Evolutionary conservation across 2,329 filamentous ascomycete genomes (phyloP).

Genomic region (Aspergillus ruber): DNA sequence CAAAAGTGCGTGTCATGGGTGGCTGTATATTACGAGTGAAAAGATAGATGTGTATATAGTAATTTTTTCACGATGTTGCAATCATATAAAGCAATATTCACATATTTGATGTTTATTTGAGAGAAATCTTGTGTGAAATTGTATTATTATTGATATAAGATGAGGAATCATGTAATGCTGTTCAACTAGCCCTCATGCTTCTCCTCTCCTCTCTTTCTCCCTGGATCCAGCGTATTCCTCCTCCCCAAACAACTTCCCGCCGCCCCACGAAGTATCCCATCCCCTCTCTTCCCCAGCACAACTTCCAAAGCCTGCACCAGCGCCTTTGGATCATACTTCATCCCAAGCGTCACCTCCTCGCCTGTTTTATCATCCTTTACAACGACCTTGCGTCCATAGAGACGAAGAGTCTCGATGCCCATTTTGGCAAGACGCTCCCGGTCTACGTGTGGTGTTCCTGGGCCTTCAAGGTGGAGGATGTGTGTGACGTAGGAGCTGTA

Average conservation of each 20-base stretch:
- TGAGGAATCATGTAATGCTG: not conserved
- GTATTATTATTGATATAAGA: not conserved
- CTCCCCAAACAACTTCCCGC: slow-evolving; percentile 42
- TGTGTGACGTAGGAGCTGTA: slow-evolving; percentile 73
- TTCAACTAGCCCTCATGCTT: not conserved
- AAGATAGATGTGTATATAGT: not conserved
- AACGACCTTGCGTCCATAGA: slow-evolving; percentile 62
- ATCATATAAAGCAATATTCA: no score
- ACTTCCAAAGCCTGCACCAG: slow-evolving; percentile 69
- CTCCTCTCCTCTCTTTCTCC: slow-evolving; percentile 14
- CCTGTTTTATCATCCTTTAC: slow-evolving; percentile 31
- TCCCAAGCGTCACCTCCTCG: slow-evolving; percentile 45
- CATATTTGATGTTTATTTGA: not conserved
- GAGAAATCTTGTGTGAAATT: not conserved
- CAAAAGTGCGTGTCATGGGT: slow-evolving; percentile 1
- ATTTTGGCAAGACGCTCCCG: slow-evolving; percentile 54
- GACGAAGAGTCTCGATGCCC: slow-evolving; percentile 69
- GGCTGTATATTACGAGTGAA: not conserved
- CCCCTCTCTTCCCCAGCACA: slow-evolving; percentile 62
- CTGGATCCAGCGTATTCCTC: slow-evolving; percentile 51
- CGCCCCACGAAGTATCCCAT: slow-evolving; percentile 40
- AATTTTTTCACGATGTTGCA: not conserved
- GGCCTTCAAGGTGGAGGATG: slow-evolving; percentile 69
- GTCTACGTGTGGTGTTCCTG: slow-evolving; percentile 64
- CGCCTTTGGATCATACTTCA: slow-evolving; percentile 69